Evolutionary conservation across 2,329 filamentous ascomycete genomes (phyloP).

Genomic region (Calycina marina): DNA sequence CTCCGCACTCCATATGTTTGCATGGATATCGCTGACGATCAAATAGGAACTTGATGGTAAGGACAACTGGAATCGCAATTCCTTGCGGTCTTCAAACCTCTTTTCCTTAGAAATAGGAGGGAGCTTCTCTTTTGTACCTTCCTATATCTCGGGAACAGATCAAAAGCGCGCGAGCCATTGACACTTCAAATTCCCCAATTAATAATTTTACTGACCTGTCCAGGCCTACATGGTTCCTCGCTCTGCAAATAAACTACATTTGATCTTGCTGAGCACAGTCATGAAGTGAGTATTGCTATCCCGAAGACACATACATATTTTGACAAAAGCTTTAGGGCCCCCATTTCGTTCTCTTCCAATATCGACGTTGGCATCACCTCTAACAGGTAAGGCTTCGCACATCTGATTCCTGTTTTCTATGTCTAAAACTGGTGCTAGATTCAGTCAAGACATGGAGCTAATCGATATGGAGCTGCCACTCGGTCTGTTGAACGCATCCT

Average conservation of each 20-base stretch:
- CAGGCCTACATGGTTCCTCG: constrained; percentile 12
- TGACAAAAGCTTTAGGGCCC: constrained; percentile 2
- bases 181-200: no score
- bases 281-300: constrained; percentile 4
- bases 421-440: background rate
- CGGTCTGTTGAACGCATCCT: constrained; percentile 6
- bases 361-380: constrained; percentile 9
- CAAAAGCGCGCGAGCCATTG: no score
- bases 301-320: background rate
- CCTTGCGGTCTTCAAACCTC: no score
- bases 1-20: background rate
- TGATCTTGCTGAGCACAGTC: constrained; percentile 10
- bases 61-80: no score
- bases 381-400: constrained; percentile 8
- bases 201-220: constrained; percentile 2
- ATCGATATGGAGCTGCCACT: constrained; percentile 5
- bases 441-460: background rate
- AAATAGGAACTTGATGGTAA: no score
- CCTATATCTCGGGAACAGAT: no score
- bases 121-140: no score
- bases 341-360: constrained; percentile 9
- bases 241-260: constrained; percentile 16
- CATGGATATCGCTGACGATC: no score
- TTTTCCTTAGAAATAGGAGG: no score
- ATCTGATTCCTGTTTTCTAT: background rate